Conservation (phyloP, 2,329 filamentous ascomycete species). For the Aspergillus proliferans region DNA sequence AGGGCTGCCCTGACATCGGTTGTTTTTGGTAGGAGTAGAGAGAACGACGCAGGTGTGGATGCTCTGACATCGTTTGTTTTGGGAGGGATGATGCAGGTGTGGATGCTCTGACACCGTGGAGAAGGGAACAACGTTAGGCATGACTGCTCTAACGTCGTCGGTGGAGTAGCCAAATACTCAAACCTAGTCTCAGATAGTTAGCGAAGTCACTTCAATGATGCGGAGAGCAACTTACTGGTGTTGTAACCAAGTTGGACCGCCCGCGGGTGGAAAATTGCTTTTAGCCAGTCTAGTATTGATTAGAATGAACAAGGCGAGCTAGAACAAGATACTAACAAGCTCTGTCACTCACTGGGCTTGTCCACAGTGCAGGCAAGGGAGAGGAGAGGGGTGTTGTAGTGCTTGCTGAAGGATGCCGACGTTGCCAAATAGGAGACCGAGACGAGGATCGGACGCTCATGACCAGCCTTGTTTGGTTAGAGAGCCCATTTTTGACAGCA, state of each 20-base stretch:
- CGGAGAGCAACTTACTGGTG: not conserved
- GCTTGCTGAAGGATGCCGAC: not conserved
- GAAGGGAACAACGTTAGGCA: too few relatives aligned
- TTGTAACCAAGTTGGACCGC: not conserved
- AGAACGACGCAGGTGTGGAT: too few relatives aligned
- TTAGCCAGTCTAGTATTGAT: not conserved
- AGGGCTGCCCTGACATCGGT: too few relatives aligned
- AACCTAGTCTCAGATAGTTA: too few relatives aligned
- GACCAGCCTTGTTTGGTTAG: not conserved
- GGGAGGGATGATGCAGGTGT: too few relatives aligned
- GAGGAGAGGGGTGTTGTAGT: not conserved
- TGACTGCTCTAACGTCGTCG: not conserved
- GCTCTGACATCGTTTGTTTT: too few relatives aligned
- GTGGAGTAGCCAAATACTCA: too few relatives aligned
- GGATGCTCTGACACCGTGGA: too few relatives aligned
- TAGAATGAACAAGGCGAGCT: not conserved
- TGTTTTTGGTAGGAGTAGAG: too few relatives aligned
- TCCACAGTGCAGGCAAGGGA: conserved; percentile 1
- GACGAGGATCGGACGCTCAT: not conserved
- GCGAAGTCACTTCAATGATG: too few relatives aligned
- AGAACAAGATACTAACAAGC: conserved; percentile 1
- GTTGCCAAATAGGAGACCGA: not conserved
- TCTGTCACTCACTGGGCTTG: conserved; percentile 8
- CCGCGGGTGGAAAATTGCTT: not conserved
- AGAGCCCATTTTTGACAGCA: not conserved